Conservation (phyloP, 2,329 filamentous ascomycete species). For the Aureobasidium sp. region DNA sequence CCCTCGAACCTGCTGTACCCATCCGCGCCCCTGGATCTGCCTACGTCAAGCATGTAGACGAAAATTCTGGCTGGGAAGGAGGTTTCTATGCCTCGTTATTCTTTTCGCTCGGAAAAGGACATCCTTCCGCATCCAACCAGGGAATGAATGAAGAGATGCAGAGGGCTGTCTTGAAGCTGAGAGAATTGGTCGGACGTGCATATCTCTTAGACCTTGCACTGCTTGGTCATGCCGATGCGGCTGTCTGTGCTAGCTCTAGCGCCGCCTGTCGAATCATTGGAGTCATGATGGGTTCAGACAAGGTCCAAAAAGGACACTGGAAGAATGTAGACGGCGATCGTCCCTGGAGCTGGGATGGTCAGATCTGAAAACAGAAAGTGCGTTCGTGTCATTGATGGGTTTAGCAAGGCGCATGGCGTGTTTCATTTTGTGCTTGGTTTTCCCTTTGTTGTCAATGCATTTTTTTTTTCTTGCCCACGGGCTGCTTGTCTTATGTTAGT, state of each 20-base stretch:
- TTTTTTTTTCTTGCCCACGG: neutral
- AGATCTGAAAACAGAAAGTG: slow-evolving; percentile 8
- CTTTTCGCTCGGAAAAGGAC: slow-evolving; percentile 58
- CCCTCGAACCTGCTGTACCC: slow-evolving; percentile 31
- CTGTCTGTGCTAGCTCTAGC: slow-evolving; percentile 71
- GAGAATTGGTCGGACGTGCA: slow-evolving; percentile 69
- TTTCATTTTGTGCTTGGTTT: slow-evolving; percentile 12
- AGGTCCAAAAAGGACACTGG: slow-evolving; percentile 56
- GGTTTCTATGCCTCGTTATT: slow-evolving; percentile 80
- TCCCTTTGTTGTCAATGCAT: neutral
- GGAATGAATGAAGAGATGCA: slow-evolving; percentile 25
- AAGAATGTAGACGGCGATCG: slow-evolving; percentile 67
- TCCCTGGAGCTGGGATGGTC: slow-evolving; percentile 31
- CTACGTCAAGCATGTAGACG: slow-evolving; percentile 63
- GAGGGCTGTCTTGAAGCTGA: slow-evolving; percentile 52
- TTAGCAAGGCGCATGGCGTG: slow-evolving; percentile 14
- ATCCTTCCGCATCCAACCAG: slow-evolving; percentile 21
- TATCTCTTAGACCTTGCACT: slow-evolving; percentile 77
- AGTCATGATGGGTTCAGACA: slow-evolving; percentile 83
- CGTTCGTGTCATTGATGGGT: neutral
- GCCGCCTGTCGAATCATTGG: slow-evolving; percentile 62
- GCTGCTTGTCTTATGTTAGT: too few species aligned
- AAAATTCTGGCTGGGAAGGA: slow-evolving; percentile 78
- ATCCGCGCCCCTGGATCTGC: slow-evolving; percentile 38
- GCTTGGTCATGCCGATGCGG: slow-evolving; percentile 56